Base-by-base conservation (phyloP, 805 yeast genomes). In the Myxozyma geophila region DNA sequence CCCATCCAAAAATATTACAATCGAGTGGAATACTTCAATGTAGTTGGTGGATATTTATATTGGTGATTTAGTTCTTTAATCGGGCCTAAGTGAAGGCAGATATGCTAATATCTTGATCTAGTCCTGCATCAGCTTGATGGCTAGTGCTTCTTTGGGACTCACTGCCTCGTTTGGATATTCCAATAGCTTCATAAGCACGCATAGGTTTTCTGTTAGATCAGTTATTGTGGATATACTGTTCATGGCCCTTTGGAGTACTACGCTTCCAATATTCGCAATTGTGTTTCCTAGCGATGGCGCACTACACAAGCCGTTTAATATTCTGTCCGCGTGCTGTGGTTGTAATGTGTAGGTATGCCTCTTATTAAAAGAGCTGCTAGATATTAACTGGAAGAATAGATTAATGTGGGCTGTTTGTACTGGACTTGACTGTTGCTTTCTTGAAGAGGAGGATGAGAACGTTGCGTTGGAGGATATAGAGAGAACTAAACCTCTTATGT, bases 221-320 rank as follows among this genome's bases (percentile, higher is more conserved):
- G 19, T 63, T 35, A 37, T 49, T 13, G 21, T 46, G 7, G 68
- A 65, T 39, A 35, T 62, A 8, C 28, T 43, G n/a, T 64, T 64
- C 28, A 21, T 64, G 12, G 59, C 53, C 3, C 40, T 55, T 10
- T 65, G 68, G 68, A 57, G 64, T 9, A 28, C 59, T 19, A 36
- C 60, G 6, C 46, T 64, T 13, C 68, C 68, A 3, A 41, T 58
- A n/a, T 39, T 65, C 28, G 51, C 58, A 7, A 21, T 64, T 17
- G 53, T 54, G 17, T 58, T 36, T 41, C 68, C 68, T 5, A 52
- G 41, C 41, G 51, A 46, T 15, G 46, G 33, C 19, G 39, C 33
- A 5, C 44, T 41, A 41, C 53, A 36, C n/a, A 56, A 48, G 23
- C n/a, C 50, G n/a, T 56, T 35, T 15, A 36, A n/a, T 9, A 17